Percentiles rank a stretch among this genome's conserved stretches.
These are phyloP conservation scores for Alloascoidea hylecoeti DNA, from an alignment of 805 yeast species.

Conservation along the genomic window DNA sequence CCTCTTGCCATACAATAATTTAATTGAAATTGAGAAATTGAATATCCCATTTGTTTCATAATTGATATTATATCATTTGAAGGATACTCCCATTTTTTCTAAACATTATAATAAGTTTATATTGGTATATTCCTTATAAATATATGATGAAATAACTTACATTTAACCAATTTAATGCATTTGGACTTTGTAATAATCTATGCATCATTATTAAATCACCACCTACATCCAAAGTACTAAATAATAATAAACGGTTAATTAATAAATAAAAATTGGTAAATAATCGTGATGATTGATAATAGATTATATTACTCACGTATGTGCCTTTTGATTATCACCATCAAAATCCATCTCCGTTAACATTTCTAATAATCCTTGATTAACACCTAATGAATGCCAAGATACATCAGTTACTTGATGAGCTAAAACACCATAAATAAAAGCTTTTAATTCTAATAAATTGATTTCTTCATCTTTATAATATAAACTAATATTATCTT, in stretches of 20 bases:
- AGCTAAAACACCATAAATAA: conserved; percentile 40
- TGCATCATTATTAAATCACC: conserved; percentile 43
- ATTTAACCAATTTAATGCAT: conserved; percentile 14
- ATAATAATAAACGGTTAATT: no score
- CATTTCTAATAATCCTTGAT: conserved; percentile 39
- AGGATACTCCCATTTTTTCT: conserved; percentile 28
- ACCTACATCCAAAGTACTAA: conserved; percentile 42
- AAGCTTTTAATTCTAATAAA: conserved; percentile 29
- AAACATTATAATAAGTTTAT: no score
- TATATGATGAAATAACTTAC: conserved; percentile 13
- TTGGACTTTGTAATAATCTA: conserved; percentile 19
- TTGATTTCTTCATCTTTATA: conserved; percentile 6
- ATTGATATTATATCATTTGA: conserved; percentile 26
- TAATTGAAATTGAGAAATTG: conserved; percentile 19
- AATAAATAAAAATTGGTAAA: no score
- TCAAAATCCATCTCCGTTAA: conserved; percentile 38
- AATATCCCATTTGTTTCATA: conserved; percentile 21
- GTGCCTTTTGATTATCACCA: conserved; percentile 35
- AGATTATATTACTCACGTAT: conserved; percentile 19
- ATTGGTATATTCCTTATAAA: conserved; percentile 7
- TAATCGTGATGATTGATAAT: no score
- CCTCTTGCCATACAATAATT: conserved; percentile 43
- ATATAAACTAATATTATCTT: not conserved
- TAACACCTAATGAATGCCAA: conserved; percentile 49
- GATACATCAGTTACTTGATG: conserved; percentile 54